Evolutionary conservation across 176 grass and related monocot genomes (phyloP).

Genomic region (Eleusine indica): DNA sequence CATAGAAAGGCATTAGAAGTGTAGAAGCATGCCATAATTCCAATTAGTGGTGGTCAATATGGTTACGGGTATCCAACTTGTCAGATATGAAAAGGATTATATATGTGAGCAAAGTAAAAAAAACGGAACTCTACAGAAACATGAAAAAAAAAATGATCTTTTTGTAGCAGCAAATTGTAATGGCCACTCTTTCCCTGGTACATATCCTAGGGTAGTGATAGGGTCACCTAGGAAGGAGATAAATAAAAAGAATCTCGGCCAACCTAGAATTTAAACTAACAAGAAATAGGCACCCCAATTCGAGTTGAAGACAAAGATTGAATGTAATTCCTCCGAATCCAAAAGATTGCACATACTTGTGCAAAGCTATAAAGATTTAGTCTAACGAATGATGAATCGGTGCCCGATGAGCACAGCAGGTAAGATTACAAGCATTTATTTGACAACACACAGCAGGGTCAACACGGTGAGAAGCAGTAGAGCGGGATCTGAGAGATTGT

Average conservation of each 20-base stretch:
- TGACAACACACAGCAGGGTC: neutral
- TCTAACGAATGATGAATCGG: neutral
- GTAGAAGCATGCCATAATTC: neutral
- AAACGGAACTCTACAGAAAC: too few relatives aligned
- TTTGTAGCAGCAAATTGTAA: too few relatives aligned
- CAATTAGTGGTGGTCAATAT: neutral
- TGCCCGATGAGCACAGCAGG: neutral
- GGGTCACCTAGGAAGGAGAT: too few relatives aligned
- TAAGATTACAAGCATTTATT: neutral
- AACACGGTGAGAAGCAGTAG: neutral
- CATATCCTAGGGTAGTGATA: too few relatives aligned
- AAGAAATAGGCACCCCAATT: too few relatives aligned
- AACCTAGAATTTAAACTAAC: too few relatives aligned
- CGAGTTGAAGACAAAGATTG: neutral
- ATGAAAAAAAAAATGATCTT: too few relatives aligned
- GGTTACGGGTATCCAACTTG: too few relatives aligned
- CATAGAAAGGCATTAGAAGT: neutral
- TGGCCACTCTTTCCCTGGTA: too few relatives aligned
- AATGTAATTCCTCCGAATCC: neutral
- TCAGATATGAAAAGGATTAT: too few relatives aligned
- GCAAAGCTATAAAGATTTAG: neutral
- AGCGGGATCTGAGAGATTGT: neutral
- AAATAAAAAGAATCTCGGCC: too few relatives aligned
- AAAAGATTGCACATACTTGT: neutral
- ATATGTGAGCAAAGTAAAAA: too few relatives aligned